phyloP scores from a whole-genome alignment of 2,329 filamentous ascomycete genomes.

The Colletotrichum magnum region DNA sequence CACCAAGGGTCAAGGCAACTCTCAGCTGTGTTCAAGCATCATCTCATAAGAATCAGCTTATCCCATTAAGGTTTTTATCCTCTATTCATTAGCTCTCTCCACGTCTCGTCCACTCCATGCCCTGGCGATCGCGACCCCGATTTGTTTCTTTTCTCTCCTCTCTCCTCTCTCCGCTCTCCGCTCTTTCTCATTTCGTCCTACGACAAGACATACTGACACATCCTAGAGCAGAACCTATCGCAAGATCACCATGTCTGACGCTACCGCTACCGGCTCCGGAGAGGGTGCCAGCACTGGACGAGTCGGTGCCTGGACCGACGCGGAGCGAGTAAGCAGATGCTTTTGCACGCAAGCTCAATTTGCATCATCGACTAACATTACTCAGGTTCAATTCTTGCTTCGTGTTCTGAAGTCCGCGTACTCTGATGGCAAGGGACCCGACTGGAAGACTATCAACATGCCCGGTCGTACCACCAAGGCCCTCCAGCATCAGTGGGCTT shows the following conservation, averaged over 20 bases:
- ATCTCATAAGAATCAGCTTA: too few relatives aligned
- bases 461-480: slow-evolving; percentile 55
- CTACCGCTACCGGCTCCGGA: slow-evolving; percentile 26
- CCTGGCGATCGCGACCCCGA: too few relatives aligned
- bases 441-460: slow-evolving; percentile 54
- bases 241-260: slow-evolving; percentile 45
- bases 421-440: slow-evolving; percentile 49
- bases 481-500: slow-evolving; percentile 54
- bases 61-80: too few relatives aligned
- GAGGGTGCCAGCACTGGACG: slow-evolving; percentile 40
- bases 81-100: too few relatives aligned
- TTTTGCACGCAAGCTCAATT: neutral
- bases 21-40: too few relatives aligned
- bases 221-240: neutral
- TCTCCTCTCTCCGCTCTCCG: too few relatives aligned
- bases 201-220: neutral
- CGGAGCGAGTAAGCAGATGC: slow-evolving; percentile 49
- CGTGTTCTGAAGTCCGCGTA: slow-evolving; percentile 50
- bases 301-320: slow-evolving; percentile 52
- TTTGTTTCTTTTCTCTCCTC: too few relatives aligned
- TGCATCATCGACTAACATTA: neutral
- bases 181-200: neutral
- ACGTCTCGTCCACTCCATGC: too few relatives aligned
- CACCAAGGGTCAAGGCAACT: too few relatives aligned
- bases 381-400: slow-evolving; percentile 53